Evolutionary conservation across 805 yeast genomes (phyloP), one percentile per base, ranked within the genome.

Genomic region (Cephaloascus albidus): DNA sequence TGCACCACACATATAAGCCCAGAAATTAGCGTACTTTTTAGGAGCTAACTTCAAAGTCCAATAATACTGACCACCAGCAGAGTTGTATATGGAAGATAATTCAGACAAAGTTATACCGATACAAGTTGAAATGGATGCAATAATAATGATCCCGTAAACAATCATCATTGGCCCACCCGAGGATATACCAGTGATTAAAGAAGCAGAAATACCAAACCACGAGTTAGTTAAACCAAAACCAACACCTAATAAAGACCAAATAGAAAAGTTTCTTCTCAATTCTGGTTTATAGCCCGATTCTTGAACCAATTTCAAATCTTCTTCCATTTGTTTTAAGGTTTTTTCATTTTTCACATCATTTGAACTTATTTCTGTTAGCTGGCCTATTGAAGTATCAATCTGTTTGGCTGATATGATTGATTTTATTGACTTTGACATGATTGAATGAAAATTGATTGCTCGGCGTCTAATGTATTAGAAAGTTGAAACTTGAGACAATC

Each of bases 141-240:
- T 63, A 41, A 76, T 72, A 3, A 76, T 54, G 40, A 76, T 68
- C 36, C 83, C 82, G 46, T 75, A 76, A 16, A 76, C 64, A 41
- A 76, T 70, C 47, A 72, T 51, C 62, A 74, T 58, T 17, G 81
- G 81, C 3, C 82, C 81, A 45, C 82, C 81, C 38, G 75, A 63
- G 17, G 67, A 57, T 28, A 76, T 71, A 46, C 81, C 78, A 3
- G 78, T 64, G 31, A 70, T 64, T 44, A 76, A 59, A 2, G 78
- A 65, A 3, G 80, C 76, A 10, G 78, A 68, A 18, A 76, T 69
- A 40, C 81, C 81, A 42, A 70, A 68, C 81, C 82, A 76, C 1
- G 80, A 73, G 50, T 74, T 75, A 14, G 81, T 76, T 33, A 76
- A 54, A 12, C 81, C 80, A 45, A 76, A 76, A 8, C 80, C 80